Evolutionary conservation across 768 basidiomycete genomes (phyloP).

Genomic region (Tremella mesenterica): DNA sequence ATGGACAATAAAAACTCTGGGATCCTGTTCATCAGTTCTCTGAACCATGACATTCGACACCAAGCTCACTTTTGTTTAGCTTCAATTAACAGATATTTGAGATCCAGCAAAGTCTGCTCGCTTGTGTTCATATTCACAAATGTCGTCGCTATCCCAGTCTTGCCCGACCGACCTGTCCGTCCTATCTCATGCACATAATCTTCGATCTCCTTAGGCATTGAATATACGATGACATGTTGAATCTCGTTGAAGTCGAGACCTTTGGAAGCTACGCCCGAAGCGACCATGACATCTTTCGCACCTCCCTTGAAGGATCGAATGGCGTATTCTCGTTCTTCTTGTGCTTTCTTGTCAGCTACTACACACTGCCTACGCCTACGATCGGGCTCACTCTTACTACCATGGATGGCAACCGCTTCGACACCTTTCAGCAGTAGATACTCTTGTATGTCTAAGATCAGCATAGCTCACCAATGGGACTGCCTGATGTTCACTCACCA

Average conservation of each 20-base stretch:
- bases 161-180: constrained; percentile 91
- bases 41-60: background rate
- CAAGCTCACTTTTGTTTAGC: constrained; percentile 83
- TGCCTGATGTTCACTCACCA: constrained; percentile 51
- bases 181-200: constrained; percentile 99
- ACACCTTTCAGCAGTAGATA: constrained; percentile 93
- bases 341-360: constrained; percentile 52
- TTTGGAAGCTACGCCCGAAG: constrained; percentile 93
- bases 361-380: background rate
- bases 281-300: constrained; percentile 98
- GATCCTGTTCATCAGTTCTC: constrained; percentile 56
- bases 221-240: constrained; percentile 97
- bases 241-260: constrained; percentile 98
- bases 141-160: constrained; percentile 96
- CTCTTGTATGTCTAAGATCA: constrained; percentile 88
- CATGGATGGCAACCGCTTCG: constrained; percentile 97
- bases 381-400: constrained; percentile 70
- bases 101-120: constrained; percentile 89
- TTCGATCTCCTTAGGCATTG: constrained; percentile 99
- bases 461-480: background rate
- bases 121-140: constrained; percentile 97
- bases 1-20: constrained; percentile 83
- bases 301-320: constrained; percentile 97
- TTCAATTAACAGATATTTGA: constrained; percentile 93
- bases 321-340: constrained; percentile 98